These are phyloP conservation scores for Polychaeton citri DNA, from an alignment of 2,329 filamentous ascomycete genomes.

Conservation along the genomic window DNA sequence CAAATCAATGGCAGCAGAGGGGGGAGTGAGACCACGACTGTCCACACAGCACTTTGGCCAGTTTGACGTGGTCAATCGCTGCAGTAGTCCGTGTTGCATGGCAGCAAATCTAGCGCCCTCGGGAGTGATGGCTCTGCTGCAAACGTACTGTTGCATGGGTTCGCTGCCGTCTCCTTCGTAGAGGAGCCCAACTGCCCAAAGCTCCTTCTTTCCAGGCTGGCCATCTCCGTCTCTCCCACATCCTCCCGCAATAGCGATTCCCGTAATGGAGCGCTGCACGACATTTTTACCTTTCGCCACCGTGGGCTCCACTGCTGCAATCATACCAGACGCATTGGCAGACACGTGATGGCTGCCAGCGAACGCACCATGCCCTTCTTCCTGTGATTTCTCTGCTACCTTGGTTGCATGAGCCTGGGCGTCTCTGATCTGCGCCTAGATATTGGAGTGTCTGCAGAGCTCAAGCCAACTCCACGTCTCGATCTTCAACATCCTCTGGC, in stretches of 20 bases:
- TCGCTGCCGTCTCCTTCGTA: too few species aligned
- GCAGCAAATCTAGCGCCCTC: too few species aligned
- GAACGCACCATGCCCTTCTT: conserved; percentile 2
- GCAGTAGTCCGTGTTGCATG: conserved; percentile 15
- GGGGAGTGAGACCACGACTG: too few species aligned
- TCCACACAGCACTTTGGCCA: too few species aligned
- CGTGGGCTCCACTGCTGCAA: conserved; percentile 6
- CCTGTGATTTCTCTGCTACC: conserved; percentile 7
- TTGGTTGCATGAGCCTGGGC: conserved; percentile 9
- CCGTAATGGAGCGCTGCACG: conserved; percentile 14
- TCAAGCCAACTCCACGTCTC: conserved; percentile 17
- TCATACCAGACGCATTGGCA: conserved; percentile 9
- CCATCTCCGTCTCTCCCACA: conserved; percentile 6
- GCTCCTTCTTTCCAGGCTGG: too few species aligned
- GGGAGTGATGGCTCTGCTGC: too few species aligned
- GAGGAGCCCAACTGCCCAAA: too few species aligned
- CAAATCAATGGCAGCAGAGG: too few species aligned
- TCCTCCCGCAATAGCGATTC: conserved; percentile 6
- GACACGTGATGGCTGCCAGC: neutral
- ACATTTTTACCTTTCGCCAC: conserved; percentile 14
- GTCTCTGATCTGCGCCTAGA: conserved; percentile 19
- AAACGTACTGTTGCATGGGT: too few species aligned
- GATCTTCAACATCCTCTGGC: conserved; percentile 52
- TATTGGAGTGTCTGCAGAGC: conserved; percentile 17
- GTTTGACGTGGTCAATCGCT: conserved; percentile 13